Conservation (phyloP, 2,329 filamentous ascomycete genomes). For the Colletotrichum chlorophyti region DNA sequence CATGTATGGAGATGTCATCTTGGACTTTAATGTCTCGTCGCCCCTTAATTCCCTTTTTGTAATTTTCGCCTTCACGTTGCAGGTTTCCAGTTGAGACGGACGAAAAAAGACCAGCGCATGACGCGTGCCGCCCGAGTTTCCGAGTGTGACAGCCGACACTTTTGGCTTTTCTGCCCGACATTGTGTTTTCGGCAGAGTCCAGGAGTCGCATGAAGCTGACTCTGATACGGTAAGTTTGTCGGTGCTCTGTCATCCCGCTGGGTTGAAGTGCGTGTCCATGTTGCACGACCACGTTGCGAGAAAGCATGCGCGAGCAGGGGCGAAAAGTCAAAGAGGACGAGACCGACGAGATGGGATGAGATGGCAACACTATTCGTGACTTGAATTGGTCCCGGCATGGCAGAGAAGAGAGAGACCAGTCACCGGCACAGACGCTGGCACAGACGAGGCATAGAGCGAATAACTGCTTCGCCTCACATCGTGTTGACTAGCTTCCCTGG, state of each 20-base stretch:
- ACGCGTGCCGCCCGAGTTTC: conserved; percentile 8
- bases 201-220: conserved; percentile 21
- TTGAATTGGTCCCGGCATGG: conserved; percentile 17
- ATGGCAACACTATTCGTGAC: conserved; percentile 11
- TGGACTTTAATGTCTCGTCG: neutral
- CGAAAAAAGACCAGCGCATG: conserved; percentile 10
- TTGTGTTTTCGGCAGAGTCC: neutral
- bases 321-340: neutral
- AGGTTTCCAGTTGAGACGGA: conserved; percentile 8
- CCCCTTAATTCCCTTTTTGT: conserved; percentile 8
- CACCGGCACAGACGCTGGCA: conserved; percentile 20
- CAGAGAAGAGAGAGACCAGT: too few relatives aligned
- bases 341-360: conserved; percentile 13
- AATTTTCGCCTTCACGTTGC: neutral
- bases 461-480: conserved; percentile 29
- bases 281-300: conserved; percentile 18
- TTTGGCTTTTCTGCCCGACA: neutral
- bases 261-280: conserved; percentile 11
- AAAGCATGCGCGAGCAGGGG: conserved; percentile 4
- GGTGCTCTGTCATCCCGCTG: conserved; percentile 26
- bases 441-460: conserved; percentile 18
- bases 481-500: conserved; percentile 21
- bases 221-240: conserved; percentile 8
- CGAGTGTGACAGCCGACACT: neutral
- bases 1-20: conserved; percentile 1